phyloP scores from a whole-genome alignment of 768 basidiomycete species.

The Trametes sanguinea region DNA sequence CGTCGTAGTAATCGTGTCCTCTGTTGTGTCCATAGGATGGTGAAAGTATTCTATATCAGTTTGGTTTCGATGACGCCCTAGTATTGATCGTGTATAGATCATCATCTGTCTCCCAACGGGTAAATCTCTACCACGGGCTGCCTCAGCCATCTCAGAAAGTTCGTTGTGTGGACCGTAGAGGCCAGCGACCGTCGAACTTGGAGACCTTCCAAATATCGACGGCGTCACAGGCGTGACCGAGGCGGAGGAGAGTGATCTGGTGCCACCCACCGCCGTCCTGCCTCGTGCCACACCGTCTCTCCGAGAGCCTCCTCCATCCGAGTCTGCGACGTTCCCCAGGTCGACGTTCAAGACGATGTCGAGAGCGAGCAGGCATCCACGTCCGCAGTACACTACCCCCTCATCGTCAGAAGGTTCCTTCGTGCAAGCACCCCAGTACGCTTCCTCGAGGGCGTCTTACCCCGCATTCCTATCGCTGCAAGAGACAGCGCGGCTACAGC shows the following conservation, averaged over 20 bases:
- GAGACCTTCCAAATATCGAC: slow-evolving; percentile 3
- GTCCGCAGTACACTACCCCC: slow-evolving; percentile 5
- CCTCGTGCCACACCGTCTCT: background rate
- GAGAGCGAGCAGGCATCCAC: background rate
- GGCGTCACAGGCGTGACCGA: background rate
- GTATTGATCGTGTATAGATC: no score
- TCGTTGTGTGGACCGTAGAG: no score
- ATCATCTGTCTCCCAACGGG: no score
- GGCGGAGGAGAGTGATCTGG: background rate
- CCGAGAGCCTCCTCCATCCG: background rate
- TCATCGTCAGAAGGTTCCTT: slow-evolving; percentile 5
- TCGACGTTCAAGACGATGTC: slow-evolving; percentile 18
- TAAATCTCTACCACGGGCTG: no score
- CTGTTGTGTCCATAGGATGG: slow-evolving; percentile 23
- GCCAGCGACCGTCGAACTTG: background rate
- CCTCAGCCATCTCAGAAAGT: no score
- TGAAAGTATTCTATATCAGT: slow-evolving; percentile 16
- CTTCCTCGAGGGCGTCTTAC: slow-evolving; percentile 53
- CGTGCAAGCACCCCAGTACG: slow-evolving; percentile 11
- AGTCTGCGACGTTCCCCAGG: background rate
- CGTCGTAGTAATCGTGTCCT: slow-evolving; percentile 16
- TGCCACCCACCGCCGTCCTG: background rate
- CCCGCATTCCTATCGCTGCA: slow-evolving; percentile 68
- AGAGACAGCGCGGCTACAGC: slow-evolving; percentile 61
- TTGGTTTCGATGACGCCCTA: background rate